Percentiles rank a stretch among this genome's conserved stretches.
phyloP scores from a whole-genome alignment of 1,284 basidiomycete species.

The Pseudomicrostroma phylloplanum region DNA sequence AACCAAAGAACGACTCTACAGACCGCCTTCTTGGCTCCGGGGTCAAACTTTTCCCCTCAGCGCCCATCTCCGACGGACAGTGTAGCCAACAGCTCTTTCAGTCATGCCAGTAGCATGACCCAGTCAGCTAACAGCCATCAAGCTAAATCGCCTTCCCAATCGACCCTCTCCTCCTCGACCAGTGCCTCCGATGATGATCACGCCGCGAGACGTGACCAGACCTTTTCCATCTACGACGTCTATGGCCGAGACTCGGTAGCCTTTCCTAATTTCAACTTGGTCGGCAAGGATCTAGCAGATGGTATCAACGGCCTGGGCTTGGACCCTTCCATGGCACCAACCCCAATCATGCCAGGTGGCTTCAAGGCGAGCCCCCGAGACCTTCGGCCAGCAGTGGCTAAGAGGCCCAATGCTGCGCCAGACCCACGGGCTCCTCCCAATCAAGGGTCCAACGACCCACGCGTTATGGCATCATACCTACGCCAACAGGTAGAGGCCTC shows the following conservation, averaged over 20 bases:
- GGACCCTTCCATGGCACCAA: not conserved
- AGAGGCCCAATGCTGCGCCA: constrained; percentile 35
- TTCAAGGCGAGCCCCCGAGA: constrained; percentile 1
- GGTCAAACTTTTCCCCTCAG: not conserved
- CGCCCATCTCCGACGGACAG: too few species aligned
- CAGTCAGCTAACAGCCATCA: not conserved
- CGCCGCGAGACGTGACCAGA: constrained; percentile 30
- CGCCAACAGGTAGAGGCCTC: constrained; percentile 35
- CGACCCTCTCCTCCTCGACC: constrained; percentile 23
- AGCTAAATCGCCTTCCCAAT: constrained; percentile 1
- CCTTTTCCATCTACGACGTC: constrained; percentile 45
- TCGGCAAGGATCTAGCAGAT: constrained; percentile 1
- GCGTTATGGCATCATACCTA: constrained; percentile 28
- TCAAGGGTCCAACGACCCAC: constrained; percentile 10
- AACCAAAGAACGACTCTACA: constrained; percentile 1
- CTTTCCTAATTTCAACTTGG: constrained; percentile 43
- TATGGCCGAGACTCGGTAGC: constrained; percentile 46
- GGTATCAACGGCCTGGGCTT: not conserved
- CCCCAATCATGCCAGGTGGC: not conserved
- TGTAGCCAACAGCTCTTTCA: not conserved
- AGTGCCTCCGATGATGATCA: constrained; percentile 34
- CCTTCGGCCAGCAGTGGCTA: constrained; percentile 22
- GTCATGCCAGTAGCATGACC: not conserved
- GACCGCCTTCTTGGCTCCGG: not conserved
- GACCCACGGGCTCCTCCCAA: constrained; percentile 20